Percentiles rank a stretch among this genome's conserved stretches.
phyloP scores from a whole-genome alignment of 2,329 filamentous ascomycete species.

The Colletotrichum tanaceti region DNA sequence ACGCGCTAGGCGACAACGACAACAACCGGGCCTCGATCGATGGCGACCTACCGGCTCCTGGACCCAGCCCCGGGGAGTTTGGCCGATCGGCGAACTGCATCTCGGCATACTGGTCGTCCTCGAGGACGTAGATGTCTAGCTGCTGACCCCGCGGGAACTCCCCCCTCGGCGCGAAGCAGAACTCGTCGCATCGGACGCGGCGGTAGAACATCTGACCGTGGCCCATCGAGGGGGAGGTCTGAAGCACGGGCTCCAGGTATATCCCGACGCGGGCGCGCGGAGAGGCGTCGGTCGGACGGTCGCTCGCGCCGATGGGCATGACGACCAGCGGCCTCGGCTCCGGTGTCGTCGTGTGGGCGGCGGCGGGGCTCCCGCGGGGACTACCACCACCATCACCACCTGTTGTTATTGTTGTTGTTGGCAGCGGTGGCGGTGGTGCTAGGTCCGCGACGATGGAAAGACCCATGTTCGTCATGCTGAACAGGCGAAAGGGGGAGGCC shows the following conservation, averaged over 20 bases:
- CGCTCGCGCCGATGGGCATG: conserved; percentile 33
- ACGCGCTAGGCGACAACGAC: conserved; percentile 27
- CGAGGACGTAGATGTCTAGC: conserved; percentile 21
- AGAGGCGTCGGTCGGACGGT: conserved; percentile 13
- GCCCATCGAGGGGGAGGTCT: conserved; percentile 7
- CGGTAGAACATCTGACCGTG: conserved; percentile 26
- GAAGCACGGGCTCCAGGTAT: conserved; percentile 30
- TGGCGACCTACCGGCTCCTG: neutral
- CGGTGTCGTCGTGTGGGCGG: neutral
- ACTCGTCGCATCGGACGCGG: conserved; percentile 25
- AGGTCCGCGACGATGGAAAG: conserved; percentile 30
- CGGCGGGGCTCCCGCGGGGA: conserved; percentile 7
- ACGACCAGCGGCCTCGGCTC: conserved; percentile 7
- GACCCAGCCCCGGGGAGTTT: neutral
- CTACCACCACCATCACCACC: neutral
- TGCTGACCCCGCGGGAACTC: conserved; percentile 17
- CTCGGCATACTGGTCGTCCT: conserved; percentile 34
- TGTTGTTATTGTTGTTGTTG: too few species aligned
- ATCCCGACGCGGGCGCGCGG: conserved; percentile 28
- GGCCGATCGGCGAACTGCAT: conserved; percentile 29
- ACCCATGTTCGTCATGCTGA: conserved; percentile 38
- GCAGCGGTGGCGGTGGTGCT: neutral
- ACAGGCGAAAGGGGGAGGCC: conserved; percentile 28
- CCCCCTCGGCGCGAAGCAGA: conserved; percentile 31
- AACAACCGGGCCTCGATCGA: conserved; percentile 12